These are phyloP conservation scores for Tolypocladium guangdongense DNA, from an alignment of 2,329 filamentous ascomycete species.

Conservation along the genomic window DNA sequence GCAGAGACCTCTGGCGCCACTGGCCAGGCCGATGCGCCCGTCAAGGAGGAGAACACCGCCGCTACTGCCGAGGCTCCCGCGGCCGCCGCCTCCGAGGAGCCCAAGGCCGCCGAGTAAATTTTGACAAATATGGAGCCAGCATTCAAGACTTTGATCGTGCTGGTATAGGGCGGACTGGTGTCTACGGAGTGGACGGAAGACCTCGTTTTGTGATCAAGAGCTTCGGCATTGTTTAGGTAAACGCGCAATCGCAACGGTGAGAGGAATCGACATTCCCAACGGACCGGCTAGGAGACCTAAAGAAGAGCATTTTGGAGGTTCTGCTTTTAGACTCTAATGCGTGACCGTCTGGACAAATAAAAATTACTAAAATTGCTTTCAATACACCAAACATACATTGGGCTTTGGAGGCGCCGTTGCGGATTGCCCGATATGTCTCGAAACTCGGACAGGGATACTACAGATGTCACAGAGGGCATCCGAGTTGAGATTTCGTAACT, in stretches of 20 bases:
- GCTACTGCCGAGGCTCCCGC: conserved; percentile 47
- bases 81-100: conserved; percentile 42
- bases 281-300: conserved; percentile 27
- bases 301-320: conserved; percentile 38
- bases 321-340: conserved; percentile 46
- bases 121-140: conserved; percentile 15
- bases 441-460: background rate
- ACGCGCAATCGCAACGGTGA: conserved; percentile 28
- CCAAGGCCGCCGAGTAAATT: conserved; percentile 54
- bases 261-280: conserved; percentile 24
- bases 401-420: background rate
- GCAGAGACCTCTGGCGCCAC: conserved; percentile 63
- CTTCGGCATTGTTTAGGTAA: conserved; percentile 38
- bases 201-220: conserved; percentile 40
- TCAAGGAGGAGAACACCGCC: conserved; percentile 34
- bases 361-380: conserved; percentile 38
- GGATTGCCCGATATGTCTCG: background rate
- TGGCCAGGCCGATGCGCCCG: conserved; percentile 36
- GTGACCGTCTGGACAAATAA: conserved; percentile 45
- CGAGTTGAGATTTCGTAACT: background rate
- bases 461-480: background rate
- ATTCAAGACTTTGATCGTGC: conserved; percentile 17
- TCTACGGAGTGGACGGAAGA: conserved; percentile 54
- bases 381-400: conserved; percentile 14
- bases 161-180: conserved; percentile 43